Base-by-base conservation (phyloP, 495 filamentous ascomycete genomes). In the Xylaria telfairii region DNA sequence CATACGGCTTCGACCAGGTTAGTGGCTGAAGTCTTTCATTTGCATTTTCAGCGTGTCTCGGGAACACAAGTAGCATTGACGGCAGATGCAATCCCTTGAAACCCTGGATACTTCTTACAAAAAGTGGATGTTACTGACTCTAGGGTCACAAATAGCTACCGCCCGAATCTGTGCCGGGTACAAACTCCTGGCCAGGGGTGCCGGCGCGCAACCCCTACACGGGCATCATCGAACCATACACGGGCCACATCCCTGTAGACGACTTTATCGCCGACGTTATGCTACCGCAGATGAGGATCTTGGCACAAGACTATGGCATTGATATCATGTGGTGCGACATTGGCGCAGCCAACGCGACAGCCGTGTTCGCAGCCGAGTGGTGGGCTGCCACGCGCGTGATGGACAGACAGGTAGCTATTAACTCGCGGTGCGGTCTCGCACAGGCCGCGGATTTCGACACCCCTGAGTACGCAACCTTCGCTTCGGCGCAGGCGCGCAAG, bases 241-340 rank as follows among this genome's bases (percentile, higher is more conserved):
- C 81, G 0, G 87, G 87, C 0, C 82, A 77, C 59, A 74, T 85
- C 0, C 78, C 82, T 2, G 74, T 85, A 2, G 57, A 68, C 15
- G 84, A 88, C 72, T 89, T 83, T 72, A 77, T 89, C 30, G 32
- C 73, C 0, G 84, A 87, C 65, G 70, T 87, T 32, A 85, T 87
- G 66, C 56, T 85, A 0, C 87, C 86, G 4, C 80, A 87, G 64
- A 88, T 88, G 86, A 71, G 83, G 7, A 82, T 80, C 0, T 76
- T 88, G 1, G 84, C 86, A 2, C 57, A 73, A 59, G 71, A 78
- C 19, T 83, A 83, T 74, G 80, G 77, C 7, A 86, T 83, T 0
- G 87, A 89, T 49, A 87, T 89, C 47, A 85, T 89, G 83, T 89
- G 87, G 86, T 88, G 86, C 72, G 86, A 88, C 69, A 82, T 81